Percentiles rank a stretch among this genome's conserved stretches.
Evolutionary conservation across 148 eudicot species (phyloP).

Genomic region (Rhododendron kiyosumense): DNA sequence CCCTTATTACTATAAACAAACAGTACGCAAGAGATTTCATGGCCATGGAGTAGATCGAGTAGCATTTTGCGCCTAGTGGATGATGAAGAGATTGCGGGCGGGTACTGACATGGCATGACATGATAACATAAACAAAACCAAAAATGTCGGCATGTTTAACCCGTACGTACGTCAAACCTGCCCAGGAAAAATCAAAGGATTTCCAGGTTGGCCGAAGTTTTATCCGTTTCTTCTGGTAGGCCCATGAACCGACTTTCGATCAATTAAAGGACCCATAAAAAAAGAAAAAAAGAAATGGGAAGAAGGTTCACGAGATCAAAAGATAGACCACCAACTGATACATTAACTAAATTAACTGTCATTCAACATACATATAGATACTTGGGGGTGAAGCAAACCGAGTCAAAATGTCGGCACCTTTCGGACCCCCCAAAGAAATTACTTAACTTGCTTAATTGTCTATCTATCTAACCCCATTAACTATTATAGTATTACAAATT

Average conservation of each 20-base stretch:
- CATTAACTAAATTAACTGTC: background rate
- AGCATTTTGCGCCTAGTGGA: background rate
- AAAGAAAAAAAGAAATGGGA: background rate
- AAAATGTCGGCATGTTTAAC: background rate
- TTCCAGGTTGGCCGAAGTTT: background rate
- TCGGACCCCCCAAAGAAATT: background rate
- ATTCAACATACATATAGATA: background rate
- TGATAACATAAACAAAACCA: background rate
- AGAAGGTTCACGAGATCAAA: background rate
- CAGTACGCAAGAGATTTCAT: no score
- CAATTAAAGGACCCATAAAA: background rate
- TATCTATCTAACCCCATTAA: background rate
- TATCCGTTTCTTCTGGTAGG: background rate
- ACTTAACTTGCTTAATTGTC: background rate
- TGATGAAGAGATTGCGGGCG: background rate
- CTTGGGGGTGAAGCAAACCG: background rate
- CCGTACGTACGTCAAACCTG: background rate
- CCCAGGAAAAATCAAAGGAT: background rate
- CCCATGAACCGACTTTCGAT: background rate
- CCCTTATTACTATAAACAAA: background rate
- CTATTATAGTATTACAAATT: no score
- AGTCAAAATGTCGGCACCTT: background rate
- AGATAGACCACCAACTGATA: background rate
- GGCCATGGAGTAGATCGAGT: background rate
- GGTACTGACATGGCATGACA: no score